Evolutionary conservation across 1,139 yeast species (phyloP).

Genomic region (Candida tropicalis): DNA sequence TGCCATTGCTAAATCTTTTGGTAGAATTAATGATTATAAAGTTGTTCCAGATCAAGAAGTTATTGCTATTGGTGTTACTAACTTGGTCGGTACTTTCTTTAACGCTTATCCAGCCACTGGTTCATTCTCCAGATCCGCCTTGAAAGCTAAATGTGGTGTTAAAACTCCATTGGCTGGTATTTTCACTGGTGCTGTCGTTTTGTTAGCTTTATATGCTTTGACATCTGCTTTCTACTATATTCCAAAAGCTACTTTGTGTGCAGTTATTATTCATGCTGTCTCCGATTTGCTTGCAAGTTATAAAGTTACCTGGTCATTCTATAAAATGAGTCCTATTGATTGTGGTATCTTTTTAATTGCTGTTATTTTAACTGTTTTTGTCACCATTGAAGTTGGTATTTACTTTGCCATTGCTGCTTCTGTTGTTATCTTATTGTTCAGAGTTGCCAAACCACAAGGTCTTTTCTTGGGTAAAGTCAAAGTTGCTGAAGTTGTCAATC

Average conservation of each 20-base stretch:
- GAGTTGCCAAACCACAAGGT: constrained; percentile 81
- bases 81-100: constrained; percentile 88
- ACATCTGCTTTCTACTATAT: constrained; percentile 85
- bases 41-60: constrained; percentile 93
- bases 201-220: constrained; percentile 81
- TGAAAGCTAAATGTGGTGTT: constrained; percentile 94
- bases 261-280: constrained; percentile 95
- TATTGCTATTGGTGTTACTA: constrained; percentile 91
- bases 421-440: constrained; percentile 69
- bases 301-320: constrained; percentile 70
- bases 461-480: constrained; percentile 77
- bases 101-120: constrained; percentile 96
- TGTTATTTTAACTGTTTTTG: constrained; percentile 76
- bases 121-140: constrained; percentile 91
- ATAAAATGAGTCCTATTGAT: constrained; percentile 78
- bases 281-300: constrained; percentile 80
- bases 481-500: constrained; percentile 70
- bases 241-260: constrained; percentile 85
- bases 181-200: constrained; percentile 85
- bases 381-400: constrained; percentile 85
- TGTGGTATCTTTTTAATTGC: constrained; percentile 75
- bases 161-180: constrained; percentile 93
- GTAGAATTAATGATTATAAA: constrained; percentile 88
- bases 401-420: constrained; percentile 90
- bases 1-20: constrained; percentile 91